Base-by-base conservation (phyloP, 2,329 filamentous ascomycete genomes). In the Sclerotinia subarctica region DNA sequence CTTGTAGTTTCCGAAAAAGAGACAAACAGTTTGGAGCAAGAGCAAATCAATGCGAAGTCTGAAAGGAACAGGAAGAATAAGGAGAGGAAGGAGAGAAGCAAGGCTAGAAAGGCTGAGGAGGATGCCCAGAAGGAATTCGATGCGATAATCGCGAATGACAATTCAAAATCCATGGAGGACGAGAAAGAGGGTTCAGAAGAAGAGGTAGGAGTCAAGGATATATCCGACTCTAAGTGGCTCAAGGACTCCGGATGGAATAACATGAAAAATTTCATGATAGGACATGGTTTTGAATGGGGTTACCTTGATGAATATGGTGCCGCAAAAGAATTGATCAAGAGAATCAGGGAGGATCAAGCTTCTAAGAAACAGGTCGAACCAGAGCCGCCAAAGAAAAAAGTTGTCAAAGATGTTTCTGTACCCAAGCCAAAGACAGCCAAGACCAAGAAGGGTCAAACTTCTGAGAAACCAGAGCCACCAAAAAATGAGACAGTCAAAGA, bases 401-500 rank as follows among this genome's bases (percentile, higher is more conserved):
- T 38, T 17, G 19, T 32, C 17, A 10, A 32, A 26, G 29, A 57
- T 57, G 53, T 32, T 57, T 57, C 53, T 24, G 46, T 38, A 42
- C 15, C 38, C 10, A 35, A 24, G 19, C 4, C n/a, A 6, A 26
- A 60, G 64, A 51, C 15, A 19, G 8, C 7, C n/a, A 64, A 54
- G 49, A 35, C 52, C 17, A 68, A 59, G 67, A 59, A 68, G 67
- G 66, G 42, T 11, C 11, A 42, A 42, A 3, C 38, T 42, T 42
- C 38, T 42, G 38, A 15, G 38, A 42, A 42, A 42, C 38, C 38
- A 42, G 2, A 42, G 13, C 38, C 38, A 42, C 38, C 13, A 42
- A 42, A 42, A 13, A 38, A 38, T 11, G 38, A 15, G 38, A 15
- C 4, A 42, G 11, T 15, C 38, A 13, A 5, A 2, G 13, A 42